phyloP scores from a whole-genome alignment of 305 asterid genomes.

The Plantago coronopus region DNA sequence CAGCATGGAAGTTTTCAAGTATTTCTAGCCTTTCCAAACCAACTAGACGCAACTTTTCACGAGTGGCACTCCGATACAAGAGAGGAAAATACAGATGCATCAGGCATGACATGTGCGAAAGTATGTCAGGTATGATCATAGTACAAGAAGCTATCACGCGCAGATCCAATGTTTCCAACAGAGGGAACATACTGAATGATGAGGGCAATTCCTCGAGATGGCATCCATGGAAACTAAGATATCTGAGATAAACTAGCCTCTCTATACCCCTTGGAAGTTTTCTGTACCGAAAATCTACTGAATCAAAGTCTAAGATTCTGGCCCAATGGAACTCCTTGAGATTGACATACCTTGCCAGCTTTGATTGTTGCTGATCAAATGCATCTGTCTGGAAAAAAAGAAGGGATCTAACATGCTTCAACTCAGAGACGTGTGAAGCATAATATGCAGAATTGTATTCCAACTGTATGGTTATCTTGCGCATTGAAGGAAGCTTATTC shows the following conservation, averaged over 20 bases:
- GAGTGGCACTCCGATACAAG: not conserved
- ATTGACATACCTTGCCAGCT: conserved; percentile 1
- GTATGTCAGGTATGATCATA: conserved; percentile 22
- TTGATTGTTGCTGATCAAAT: not conserved
- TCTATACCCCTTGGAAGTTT: conserved; percentile 16
- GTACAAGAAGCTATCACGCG: conserved; percentile 12
- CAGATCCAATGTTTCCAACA: conserved; percentile 26
- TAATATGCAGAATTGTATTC: not conserved
- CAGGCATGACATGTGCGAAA: conserved; percentile 18
- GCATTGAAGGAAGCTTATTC: not conserved
- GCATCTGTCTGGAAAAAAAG: too few species aligned
- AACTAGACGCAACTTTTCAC: conserved; percentile 16
- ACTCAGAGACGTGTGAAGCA: not conserved
- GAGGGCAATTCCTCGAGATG: conserved; percentile 23
- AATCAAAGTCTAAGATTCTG: conserved; percentile 25
- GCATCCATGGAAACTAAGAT: conserved; percentile 29
- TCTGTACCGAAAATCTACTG: conserved; percentile 17
- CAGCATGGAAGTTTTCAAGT: conserved; percentile 20
- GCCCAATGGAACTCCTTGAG: not conserved
- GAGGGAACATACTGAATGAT: conserved; percentile 15
- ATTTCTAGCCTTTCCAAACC: conserved; percentile 13
- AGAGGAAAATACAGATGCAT: conserved; percentile 30
- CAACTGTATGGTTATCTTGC: conserved; percentile 15
- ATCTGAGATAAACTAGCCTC: conserved; percentile 16
- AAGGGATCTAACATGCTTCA: conserved; percentile 11